phyloP scores from a whole-genome alignment of 75 land plant genomes.

The Pseudotsuga menziesii region DNA sequence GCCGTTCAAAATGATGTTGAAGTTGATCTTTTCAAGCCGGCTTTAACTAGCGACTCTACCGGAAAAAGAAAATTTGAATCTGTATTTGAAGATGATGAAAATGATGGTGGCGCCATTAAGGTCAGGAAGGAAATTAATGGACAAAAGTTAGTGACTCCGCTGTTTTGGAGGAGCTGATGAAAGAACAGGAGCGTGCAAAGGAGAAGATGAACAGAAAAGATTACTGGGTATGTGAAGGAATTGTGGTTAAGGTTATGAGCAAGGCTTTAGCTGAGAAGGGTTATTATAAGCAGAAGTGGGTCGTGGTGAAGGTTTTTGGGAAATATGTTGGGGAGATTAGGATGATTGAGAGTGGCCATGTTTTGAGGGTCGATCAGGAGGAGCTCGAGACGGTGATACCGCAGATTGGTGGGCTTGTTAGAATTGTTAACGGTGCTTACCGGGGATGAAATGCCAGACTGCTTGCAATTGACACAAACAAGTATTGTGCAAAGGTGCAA shows the following conservation, averaged over 20 bases:
- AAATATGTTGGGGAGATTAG: slow-evolving; percentile 90
- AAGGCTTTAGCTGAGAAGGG: slow-evolving; percentile 75
- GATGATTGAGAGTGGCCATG: slow-evolving; percentile 81
- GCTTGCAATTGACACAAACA: slow-evolving; percentile 62
- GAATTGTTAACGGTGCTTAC: slow-evolving; percentile 93
- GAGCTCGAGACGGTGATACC: slow-evolving; percentile 98
- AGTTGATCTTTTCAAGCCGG: slow-evolving; percentile 8
- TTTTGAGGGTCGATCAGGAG: slow-evolving; percentile 88
- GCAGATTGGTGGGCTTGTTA: slow-evolving; percentile 84
- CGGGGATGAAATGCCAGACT: slow-evolving; percentile 80
- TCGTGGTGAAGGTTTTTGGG: slow-evolving; percentile 72
- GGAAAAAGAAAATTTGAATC: slow-evolving; percentile 19
- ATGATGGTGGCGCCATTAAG: not conserved
- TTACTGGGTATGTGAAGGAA: slow-evolving; percentile 84
- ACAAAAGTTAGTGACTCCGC: slow-evolving; percentile 7
- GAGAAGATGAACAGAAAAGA: slow-evolving; percentile 86
- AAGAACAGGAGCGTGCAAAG: slow-evolving; percentile 79
- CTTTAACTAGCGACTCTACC: not conserved
- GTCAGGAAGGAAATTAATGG: not conserved
- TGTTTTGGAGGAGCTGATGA: slow-evolving; percentile 80
- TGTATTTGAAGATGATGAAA: slow-evolving; percentile 28
- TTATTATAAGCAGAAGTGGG: slow-evolving; percentile 89
- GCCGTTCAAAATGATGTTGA: no score
- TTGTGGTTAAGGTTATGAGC: slow-evolving; percentile 93
- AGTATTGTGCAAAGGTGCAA: slow-evolving; percentile 78